Evolutionary conservation across 768 basidiomycete genomes (phyloP).

Genomic region (Omphalotus guepiniiformis): DNA sequence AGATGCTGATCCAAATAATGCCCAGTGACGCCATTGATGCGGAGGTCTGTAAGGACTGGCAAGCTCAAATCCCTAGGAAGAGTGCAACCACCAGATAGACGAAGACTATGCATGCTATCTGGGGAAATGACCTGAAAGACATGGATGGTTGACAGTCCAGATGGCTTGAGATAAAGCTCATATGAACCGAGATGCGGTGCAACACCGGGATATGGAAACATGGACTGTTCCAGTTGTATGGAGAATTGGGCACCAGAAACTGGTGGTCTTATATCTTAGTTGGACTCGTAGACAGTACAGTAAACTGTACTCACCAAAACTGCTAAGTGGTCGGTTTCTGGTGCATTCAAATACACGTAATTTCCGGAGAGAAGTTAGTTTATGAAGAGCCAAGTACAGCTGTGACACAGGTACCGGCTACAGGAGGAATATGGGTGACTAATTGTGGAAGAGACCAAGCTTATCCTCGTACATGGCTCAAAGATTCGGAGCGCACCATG

Average conservation of each 20-base stretch:
- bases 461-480: slow-evolving; percentile 19
- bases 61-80: slow-evolving; percentile 12
- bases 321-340: slow-evolving; percentile 12
- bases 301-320: slow-evolving; percentile 5
- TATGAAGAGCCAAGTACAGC: slow-evolving; percentile 25
- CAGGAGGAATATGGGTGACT: slow-evolving; percentile 3
- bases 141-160: slow-evolving; percentile 18
- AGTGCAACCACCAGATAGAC: slow-evolving; percentile 30
- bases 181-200: slow-evolving; percentile 20
- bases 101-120: slow-evolving; percentile 22
- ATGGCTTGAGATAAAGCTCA: slow-evolving; percentile 28
- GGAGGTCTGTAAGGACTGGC: slow-evolving; percentile 24
- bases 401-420: slow-evolving; percentile 24
- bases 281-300: not conserved
- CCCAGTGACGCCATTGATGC: slow-evolving; percentile 27
- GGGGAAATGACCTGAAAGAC: slow-evolving; percentile 26
- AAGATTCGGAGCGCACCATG: slow-evolving; percentile 16
- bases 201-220: slow-evolving; percentile 27
- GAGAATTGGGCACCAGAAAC: slow-evolving; percentile 18
- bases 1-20: slow-evolving; percentile 31
- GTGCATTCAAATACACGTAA: slow-evolving; percentile 31
- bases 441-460: slow-evolving; percentile 11
- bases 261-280: too few relatives aligned
- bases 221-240: slow-evolving; percentile 32
- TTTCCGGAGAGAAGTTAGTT: slow-evolving; percentile 20